phyloP scores from a whole-genome alignment of 2,329 filamentous ascomycete genomes.

The Aspergillus ochraceus region DNA sequence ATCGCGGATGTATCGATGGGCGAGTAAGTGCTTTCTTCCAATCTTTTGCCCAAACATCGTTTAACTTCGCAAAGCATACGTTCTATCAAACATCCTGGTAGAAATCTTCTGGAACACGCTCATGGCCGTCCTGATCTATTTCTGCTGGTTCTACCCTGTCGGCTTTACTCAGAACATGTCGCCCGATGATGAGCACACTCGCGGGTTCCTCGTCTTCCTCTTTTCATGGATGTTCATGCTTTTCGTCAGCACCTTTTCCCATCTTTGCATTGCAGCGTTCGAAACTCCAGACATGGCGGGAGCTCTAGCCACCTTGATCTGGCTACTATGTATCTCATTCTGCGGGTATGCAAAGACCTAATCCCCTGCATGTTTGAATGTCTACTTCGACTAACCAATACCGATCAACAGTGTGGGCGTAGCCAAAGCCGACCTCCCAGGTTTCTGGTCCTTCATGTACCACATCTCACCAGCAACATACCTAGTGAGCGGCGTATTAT shows the following conservation, averaged over 20 bases:
- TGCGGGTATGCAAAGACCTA: conserved; percentile 41
- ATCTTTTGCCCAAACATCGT: conserved; percentile 49
- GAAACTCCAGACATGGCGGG: conserved; percentile 68
- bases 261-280: conserved; percentile 71
- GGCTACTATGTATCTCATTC: conserved; percentile 61
- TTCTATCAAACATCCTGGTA: conserved; percentile 69
- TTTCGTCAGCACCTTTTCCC: conserved; percentile 70
- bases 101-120: conserved; percentile 69
- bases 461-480: conserved; percentile 68
- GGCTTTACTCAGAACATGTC: conserved; percentile 46
- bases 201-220: conserved; percentile 66
- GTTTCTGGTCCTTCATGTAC: conserved; percentile 82
- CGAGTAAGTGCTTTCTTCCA: background rate
- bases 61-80: conserved; percentile 73
- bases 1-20: conserved; percentile 29
- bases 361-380: background rate
- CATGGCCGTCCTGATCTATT: conserved; percentile 63
- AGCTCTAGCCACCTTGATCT: conserved; percentile 61
- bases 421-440: conserved; percentile 60
- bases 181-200: conserved; percentile 45
- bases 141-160: conserved; percentile 68
- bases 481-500: conserved; percentile 46
- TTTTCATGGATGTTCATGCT: conserved; percentile 67
- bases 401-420: conserved; percentile 11
- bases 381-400: background rate